Conservation (phyloP, 2,329 filamentous ascomycete species). For the Pestalotiopsis fici region DNA sequence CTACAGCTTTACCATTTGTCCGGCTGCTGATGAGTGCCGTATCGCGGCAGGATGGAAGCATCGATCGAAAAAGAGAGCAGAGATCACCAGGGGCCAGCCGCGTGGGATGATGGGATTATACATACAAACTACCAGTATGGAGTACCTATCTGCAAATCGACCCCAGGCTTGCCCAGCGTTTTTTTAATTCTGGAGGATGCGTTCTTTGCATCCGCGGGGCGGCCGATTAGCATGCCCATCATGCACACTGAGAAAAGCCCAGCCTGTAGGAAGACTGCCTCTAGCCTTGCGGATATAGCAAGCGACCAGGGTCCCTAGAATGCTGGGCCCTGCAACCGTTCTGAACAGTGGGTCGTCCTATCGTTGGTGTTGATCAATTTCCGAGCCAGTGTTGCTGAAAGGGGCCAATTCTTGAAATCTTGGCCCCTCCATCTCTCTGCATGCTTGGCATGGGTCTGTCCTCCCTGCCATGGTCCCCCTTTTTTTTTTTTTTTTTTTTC, state of each 20-base stretch:
- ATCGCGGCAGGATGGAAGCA: background rate
- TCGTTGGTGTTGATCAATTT: constrained; percentile 5
- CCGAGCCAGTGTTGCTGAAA: background rate
- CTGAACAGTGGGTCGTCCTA: background rate
- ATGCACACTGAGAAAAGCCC: background rate
- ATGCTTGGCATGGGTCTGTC: background rate
- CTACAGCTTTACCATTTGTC: background rate
- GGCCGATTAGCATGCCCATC: background rate
- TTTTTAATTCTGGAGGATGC: background rate
- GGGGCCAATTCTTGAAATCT: background rate
- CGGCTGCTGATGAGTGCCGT: background rate
- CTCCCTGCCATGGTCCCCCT: background rate
- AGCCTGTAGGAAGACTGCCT: background rate
- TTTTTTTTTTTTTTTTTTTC: no score
- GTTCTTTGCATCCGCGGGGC: background rate
- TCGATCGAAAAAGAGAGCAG: background rate
- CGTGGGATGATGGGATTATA: background rate
- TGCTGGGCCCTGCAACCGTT: background rate
- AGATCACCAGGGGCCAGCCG: background rate
- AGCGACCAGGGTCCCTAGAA: background rate
- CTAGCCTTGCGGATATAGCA: constrained; percentile 1
- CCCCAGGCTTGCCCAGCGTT: background rate
- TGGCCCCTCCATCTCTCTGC: background rate
- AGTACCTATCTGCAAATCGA: background rate
- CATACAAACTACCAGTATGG: background rate